Conservation (phyloP, 129 eudicot species). For the Arctium lappa region DNA sequence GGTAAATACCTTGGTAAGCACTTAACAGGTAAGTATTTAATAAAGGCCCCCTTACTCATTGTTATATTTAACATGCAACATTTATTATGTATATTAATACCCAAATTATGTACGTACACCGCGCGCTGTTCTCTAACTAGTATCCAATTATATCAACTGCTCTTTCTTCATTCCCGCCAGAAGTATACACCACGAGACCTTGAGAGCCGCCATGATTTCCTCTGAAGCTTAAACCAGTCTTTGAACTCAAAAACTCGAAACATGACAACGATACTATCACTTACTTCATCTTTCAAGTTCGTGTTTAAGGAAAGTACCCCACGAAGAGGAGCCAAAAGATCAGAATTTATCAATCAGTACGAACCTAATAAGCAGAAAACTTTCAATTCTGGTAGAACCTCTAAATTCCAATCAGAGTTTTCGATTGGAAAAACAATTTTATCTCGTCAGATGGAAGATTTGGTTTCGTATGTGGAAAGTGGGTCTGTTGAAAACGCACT, state of each 20-base stretch:
- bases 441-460: constrained; percentile 17
- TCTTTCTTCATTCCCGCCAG: constrained; percentile 21
- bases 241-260: not conserved
- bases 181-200: not conserved
- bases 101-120: too few relatives aligned
- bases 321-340: constrained; percentile 16
- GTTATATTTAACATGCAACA: too few relatives aligned
- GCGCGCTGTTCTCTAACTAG: too few relatives aligned
- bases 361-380: constrained; percentile 12
- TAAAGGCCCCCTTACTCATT: too few relatives aligned
- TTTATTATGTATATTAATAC: too few relatives aligned
- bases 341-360: constrained; percentile 17
- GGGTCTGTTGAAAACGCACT: constrained; percentile 63
- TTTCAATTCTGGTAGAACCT: not conserved
- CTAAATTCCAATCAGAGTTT: not conserved
- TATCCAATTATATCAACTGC: constrained; percentile 13
- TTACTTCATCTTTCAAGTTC: constrained; percentile 19
- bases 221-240: constrained; percentile 6
- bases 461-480: constrained; percentile 17
- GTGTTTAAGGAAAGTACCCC: not conserved
- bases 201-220: not conserved
- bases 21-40: too few relatives aligned
- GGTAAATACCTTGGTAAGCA: too few relatives aligned
- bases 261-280: constrained; percentile 17
- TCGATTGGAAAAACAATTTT: not conserved